Percentiles rank a stretch among this genome's conserved stretches.
Evolutionary conservation across 1,284 basidiomycete species (phyloP).

Genomic region (Taiwanofungus camphoratus): DNA sequence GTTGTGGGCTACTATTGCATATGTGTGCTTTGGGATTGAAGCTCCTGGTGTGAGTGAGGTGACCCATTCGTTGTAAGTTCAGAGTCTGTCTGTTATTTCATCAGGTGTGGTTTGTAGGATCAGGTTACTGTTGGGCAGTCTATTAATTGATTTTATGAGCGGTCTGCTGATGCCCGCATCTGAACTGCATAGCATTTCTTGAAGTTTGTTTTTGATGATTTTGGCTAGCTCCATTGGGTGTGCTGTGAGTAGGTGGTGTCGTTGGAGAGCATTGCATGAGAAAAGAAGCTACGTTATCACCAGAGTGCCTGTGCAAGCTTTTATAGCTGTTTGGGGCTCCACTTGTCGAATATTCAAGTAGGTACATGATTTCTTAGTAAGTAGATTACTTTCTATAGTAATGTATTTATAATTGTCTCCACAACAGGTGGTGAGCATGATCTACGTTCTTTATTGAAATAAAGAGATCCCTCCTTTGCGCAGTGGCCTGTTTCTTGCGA

Average conservation of each 20-base stretch:
- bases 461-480: neutral
- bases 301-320: no score
- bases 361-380: no score
- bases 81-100: neutral
- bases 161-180: neutral
- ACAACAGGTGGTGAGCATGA: neutral
- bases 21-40: neutral
- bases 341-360: no score
- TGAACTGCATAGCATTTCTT: neutral
- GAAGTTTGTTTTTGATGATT: neutral
- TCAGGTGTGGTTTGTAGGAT: neutral
- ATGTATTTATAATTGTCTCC: no score
- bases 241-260: neutral
- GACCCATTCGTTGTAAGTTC: neutral
- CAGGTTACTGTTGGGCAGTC: neutral
- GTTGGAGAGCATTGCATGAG: no score
- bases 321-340: no score
- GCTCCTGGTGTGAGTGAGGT: neutral
- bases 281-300: no score
- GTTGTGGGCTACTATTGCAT: neutral
- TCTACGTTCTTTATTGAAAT: neutral
- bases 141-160: neutral
- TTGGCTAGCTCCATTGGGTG: neutral
- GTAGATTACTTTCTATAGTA: no score
- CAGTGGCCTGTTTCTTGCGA: neutral